Conservation (phyloP, 768 basidiomycete genomes). For the Multifurca ochricompacta region DNA sequence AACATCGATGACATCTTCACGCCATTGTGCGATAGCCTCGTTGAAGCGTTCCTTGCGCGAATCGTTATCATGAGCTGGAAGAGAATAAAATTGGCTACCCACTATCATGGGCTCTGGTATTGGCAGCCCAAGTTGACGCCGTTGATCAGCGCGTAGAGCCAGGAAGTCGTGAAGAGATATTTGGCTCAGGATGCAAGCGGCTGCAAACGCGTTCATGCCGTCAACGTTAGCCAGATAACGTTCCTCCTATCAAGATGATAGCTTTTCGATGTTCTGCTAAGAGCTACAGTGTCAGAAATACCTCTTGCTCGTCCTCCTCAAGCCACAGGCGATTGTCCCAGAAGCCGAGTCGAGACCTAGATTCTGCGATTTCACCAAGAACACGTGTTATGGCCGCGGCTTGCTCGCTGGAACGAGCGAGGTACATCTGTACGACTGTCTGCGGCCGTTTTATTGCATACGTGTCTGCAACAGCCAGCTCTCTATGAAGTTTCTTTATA, state of each 20-base stretch:
- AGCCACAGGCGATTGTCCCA: slow-evolving; percentile 57
- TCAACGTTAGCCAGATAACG: slow-evolving; percentile 43
- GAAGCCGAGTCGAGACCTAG: slow-evolving; percentile 35
- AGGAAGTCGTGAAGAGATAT: slow-evolving; percentile 49
- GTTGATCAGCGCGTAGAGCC: slow-evolving; percentile 17
- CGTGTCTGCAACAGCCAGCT: slow-evolving; percentile 54
- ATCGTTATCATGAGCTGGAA: neutral
- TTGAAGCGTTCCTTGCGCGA: slow-evolving; percentile 15
- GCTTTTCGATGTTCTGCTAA: neutral
- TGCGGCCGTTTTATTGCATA: slow-evolving; percentile 40
- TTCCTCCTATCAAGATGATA: slow-evolving; percentile 43
- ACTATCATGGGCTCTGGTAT: slow-evolving; percentile 16
- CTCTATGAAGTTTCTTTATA: slow-evolving; percentile 57
- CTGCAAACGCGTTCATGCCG: slow-evolving; percentile 66
- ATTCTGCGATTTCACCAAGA: slow-evolving; percentile 53
- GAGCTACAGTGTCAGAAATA: slow-evolving; percentile 20
- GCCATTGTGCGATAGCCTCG: slow-evolving; percentile 10
- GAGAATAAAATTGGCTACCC: neutral
- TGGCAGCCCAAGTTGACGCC: slow-evolving; percentile 8
- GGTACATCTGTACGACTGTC: slow-evolving; percentile 46
- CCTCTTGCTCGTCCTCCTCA: slow-evolving; percentile 39
- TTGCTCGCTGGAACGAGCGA: slow-evolving; percentile 52
- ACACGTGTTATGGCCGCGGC: slow-evolving; percentile 47
- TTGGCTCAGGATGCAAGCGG: slow-evolving; percentile 54
- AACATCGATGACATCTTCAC: slow-evolving; percentile 31